Conservation (phyloP, 176 grass and related monocot genomes). For the Raddia distichophylla region DNA sequence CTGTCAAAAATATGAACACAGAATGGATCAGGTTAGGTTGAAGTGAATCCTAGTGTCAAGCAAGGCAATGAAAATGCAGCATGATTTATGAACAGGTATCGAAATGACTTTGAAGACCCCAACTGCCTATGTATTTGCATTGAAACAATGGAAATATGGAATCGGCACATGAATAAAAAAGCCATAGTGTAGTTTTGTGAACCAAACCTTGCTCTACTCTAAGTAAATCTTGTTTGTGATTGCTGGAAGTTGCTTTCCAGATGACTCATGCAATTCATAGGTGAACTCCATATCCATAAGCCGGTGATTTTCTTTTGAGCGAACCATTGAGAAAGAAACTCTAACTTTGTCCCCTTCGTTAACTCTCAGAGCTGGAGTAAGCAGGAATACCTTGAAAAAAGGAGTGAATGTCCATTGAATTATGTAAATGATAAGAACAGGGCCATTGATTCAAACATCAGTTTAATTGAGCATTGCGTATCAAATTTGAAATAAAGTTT, state of each 20-base stretch:
- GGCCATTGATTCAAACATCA: background rate
- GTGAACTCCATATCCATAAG: conserved; percentile 91
- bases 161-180: background rate
- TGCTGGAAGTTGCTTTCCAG: conserved; percentile 66
- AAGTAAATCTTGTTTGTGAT: conserved; percentile 67
- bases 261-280: conserved; percentile 73
- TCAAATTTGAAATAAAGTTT: background rate
- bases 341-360: conserved; percentile 72
- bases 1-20: conserved; percentile 17
- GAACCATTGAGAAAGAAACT: conserved; percentile 82
- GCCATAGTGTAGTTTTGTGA: background rate
- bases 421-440: background rate
- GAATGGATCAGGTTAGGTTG: conserved; percentile 4
- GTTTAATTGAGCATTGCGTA: background rate
- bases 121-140: background rate
- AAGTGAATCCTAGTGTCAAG: background rate
- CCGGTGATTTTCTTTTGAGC: conserved; percentile 92
- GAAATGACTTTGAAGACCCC: background rate
- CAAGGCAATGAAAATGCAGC: background rate
- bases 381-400: conserved; percentile 72
- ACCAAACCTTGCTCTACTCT: conserved; percentile 64
- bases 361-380: conserved; percentile 69
- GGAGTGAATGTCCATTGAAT: background rate
- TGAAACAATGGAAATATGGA: conserved; percentile 18
- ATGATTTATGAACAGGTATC: background rate